Percentiles rank a stretch among this genome's conserved stretches.
These are phyloP conservation scores for Lophiostoma macrostomum DNA, from an alignment of 495 filamentous ascomycete genomes.

Conservation along the genomic window DNA sequence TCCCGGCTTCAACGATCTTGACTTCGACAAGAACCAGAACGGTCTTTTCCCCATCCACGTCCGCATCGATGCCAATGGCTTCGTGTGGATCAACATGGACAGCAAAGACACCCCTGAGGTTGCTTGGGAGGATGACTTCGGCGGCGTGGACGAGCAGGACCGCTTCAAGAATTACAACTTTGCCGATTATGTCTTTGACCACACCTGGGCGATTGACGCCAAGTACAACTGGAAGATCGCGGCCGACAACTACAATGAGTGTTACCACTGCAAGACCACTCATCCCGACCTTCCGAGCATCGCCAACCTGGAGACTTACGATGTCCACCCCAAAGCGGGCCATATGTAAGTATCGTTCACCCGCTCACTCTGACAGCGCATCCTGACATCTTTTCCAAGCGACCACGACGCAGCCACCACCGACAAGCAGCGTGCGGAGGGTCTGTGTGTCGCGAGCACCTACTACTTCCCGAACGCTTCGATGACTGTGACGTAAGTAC, in stretches of 20 bases:
- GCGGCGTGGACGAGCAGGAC: conserved; percentile 42
- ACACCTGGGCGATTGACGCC: conserved; percentile 47
- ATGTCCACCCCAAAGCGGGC: conserved; percentile 42
- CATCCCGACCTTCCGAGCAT: conserved; percentile 49
- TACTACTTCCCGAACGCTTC: conserved; percentile 50
- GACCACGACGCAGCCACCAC: conserved; percentile 45
- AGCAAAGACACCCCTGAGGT: no score
- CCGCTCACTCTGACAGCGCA: no score
- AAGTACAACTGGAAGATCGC: conserved; percentile 54
- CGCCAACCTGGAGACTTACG: conserved; percentile 46
- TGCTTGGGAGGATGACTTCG: no score
- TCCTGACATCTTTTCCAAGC: no score
- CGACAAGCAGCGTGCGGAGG: conserved; percentile 39
- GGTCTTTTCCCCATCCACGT: no score
- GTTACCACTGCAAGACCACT: conserved; percentile 52
- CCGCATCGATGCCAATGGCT: no score
- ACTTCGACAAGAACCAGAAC: conserved; percentile 56
- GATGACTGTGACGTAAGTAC: conserved; percentile 48
- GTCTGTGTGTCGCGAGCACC: conserved; percentile 38
- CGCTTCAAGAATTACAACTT: conserved; percentile 44
- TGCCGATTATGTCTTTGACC: conserved; percentile 50
- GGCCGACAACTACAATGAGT: conserved; percentile 53
- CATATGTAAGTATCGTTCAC: conserved; percentile 39
- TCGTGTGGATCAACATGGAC: no score
- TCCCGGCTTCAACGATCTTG: conserved; percentile 54